Evolutionary conservation across 139 green algal species (phyloP).

Genomic region (Gonium pectorale): DNA sequence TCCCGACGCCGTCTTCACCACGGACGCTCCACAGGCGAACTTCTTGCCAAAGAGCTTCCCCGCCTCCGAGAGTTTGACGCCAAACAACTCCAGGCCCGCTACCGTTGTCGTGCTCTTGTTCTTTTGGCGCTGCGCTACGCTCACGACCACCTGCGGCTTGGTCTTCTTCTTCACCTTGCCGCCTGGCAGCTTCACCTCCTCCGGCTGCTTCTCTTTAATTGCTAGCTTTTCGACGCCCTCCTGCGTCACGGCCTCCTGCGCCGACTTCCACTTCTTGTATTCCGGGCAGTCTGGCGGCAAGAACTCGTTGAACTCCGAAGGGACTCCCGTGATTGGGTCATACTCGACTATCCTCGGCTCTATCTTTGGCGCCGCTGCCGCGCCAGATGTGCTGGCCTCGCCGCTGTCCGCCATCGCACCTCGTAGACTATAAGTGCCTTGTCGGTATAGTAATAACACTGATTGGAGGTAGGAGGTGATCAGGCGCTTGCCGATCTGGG

Average conservation of each 20-base stretch:
- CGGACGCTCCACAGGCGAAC: slow-evolving; percentile 94
- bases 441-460: no score
- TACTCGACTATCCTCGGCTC: slow-evolving; percentile 81
- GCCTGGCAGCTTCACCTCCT: slow-evolving; percentile 72
- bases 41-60: slow-evolving; percentile 98
- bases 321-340: slow-evolving; percentile 81
- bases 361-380: not conserved
- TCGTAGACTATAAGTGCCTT: no score
- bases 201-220: slow-evolving; percentile 70
- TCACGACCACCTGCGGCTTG: slow-evolving; percentile 80
- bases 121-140: slow-evolving; percentile 88
- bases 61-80: slow-evolving; percentile 92
- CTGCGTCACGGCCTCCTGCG: slow-evolving; percentile 65
- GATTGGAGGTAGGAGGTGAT: no score
- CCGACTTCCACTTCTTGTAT: slow-evolving; percentile 89
- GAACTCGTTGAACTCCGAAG: slow-evolving; percentile 90
- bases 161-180: slow-evolving; percentile 87
- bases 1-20: slow-evolving; percentile 89
- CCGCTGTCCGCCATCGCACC: slow-evolving; percentile 13
- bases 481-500: no score
- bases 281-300: slow-evolving; percentile 84
- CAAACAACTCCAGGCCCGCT: slow-evolving; percentile 90
- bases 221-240: slow-evolving; percentile 72
- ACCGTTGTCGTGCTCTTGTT: slow-evolving; percentile 96
- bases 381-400: slow-evolving; percentile 22